These are phyloP conservation scores for Irpex sp. DNA, from an alignment of 1,284 basidiomycete species.

Conservation along the genomic window DNA sequence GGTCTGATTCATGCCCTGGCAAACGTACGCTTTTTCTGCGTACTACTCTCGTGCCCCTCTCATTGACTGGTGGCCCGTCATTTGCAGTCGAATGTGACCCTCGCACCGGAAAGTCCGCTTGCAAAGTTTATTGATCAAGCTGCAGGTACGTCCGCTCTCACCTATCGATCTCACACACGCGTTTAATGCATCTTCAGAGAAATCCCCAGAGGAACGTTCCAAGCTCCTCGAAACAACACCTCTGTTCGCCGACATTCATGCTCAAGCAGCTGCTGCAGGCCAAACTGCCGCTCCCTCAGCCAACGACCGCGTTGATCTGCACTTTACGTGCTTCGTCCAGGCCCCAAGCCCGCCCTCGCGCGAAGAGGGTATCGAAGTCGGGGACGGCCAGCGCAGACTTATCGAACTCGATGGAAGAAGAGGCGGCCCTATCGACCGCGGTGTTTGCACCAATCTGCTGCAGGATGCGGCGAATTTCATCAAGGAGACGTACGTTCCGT, in stretches of 20 bases:
- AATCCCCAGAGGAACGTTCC: slow-evolving; percentile 70
- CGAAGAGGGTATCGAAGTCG: slow-evolving; percentile 25
- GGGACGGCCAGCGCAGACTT: slow-evolving; percentile 35
- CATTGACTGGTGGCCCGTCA: neutral
- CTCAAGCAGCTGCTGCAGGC: slow-evolving; percentile 62
- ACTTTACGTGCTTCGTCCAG: slow-evolving; percentile 83
- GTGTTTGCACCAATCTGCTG: slow-evolving; percentile 59
- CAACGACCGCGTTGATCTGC: slow-evolving; percentile 66
- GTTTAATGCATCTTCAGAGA: slow-evolving; percentile 35
- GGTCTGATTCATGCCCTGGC: slow-evolving; percentile 79
- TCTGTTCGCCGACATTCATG: slow-evolving; percentile 76
- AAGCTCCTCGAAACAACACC: slow-evolving; percentile 70
- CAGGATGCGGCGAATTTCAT: slow-evolving; percentile 70
- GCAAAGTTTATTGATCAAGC: slow-evolving; percentile 62
- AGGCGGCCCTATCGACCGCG: slow-evolving; percentile 76
- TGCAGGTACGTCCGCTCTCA: slow-evolving; percentile 37
- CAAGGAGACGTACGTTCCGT: slow-evolving; percentile 58
- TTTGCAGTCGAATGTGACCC: slow-evolving; percentile 53
- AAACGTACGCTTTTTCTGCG: slow-evolving; percentile 46
- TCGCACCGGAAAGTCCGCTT: slow-evolving; percentile 54
- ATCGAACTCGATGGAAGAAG: slow-evolving; percentile 83
- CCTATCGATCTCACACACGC: neutral
- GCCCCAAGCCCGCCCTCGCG: slow-evolving; percentile 45
- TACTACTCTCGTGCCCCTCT: neutral
- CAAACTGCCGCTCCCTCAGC: slow-evolving; percentile 54